Percentiles rank a stretch among this genome's conserved stretches.
Conservation (phyloP, 2,329 filamentous ascomycete genomes). For the Fusarium paranaense region DNA sequence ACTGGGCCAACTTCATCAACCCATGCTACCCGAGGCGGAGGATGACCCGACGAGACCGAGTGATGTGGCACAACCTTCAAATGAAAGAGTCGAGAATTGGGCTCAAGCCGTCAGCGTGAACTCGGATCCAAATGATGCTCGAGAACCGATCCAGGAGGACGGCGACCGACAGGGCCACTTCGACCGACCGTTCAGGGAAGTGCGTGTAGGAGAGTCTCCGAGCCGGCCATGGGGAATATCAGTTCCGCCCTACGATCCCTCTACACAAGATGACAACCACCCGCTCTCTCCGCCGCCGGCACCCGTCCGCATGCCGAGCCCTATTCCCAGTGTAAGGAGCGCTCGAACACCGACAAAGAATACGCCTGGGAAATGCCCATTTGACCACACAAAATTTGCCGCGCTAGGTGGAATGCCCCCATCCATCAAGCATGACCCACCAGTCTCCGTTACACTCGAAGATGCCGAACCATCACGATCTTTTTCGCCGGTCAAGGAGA, state of each 20-base stretch:
- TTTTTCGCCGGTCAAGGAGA: constrained; percentile 37
- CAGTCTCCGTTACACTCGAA: constrained; percentile 20
- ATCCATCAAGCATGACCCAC: constrained; percentile 21
- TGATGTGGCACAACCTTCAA: constrained; percentile 65
- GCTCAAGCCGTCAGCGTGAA: constrained; percentile 78
- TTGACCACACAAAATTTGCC: constrained; percentile 62
- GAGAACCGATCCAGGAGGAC: constrained; percentile 51
- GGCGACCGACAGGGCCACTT: constrained; percentile 79
- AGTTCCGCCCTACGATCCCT: constrained; percentile 71
- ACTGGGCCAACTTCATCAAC: constrained; percentile 86
- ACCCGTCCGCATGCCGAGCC: constrained; percentile 63
- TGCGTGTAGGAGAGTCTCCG: constrained; percentile 93
- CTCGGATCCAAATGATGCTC: constrained; percentile 47
- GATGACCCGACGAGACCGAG: constrained; percentile 55
- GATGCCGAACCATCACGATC: constrained; percentile 23
- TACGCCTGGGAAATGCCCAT: constrained; percentile 66
- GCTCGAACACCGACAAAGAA: constrained; percentile 44
- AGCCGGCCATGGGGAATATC: constrained; percentile 93
- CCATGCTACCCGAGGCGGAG: constrained; percentile 77
- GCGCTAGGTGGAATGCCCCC: constrained; percentile 47
- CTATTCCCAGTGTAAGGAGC: constrained; percentile 40
- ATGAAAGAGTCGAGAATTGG: constrained; percentile 86
- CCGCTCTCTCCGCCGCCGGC: constrained; percentile 69
- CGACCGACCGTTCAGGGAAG: constrained; percentile 85
- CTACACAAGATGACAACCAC: constrained; percentile 52